Evolutionary conservation across 305 asterid genomes (phyloP), one percentile per base, ranked within the genome.

Genomic region (Rubia balearica): DNA sequence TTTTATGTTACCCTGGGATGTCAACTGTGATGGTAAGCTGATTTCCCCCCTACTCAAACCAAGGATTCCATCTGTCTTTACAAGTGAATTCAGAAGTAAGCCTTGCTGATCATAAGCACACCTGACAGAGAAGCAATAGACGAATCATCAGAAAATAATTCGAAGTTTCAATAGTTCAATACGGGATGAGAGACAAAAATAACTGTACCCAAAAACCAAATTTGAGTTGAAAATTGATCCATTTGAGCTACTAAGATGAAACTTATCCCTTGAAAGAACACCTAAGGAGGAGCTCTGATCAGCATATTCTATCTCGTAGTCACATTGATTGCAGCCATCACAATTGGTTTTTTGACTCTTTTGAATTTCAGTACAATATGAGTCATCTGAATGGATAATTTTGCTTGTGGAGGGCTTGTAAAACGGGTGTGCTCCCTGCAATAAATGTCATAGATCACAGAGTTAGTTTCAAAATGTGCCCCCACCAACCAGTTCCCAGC

Each of bases 71-170:
- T 89, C 96, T 56, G 91, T 87, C 80, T 80, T 85, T 71, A 85
- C 81, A 61, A 89, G 73, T 30, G 94, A 75, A 74, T 83, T 82
- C 70, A 89, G 79, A 79, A 89, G 93, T 64, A 78, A 65, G 71
- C 96, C 96, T 83, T 82, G 96, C 77, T 89, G 96, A 82, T 89
- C 94, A 73, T 89, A 89, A n/a, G 91, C 96, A 63, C 96, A 89
- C 45, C 96, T 89, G 87, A 17, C 10, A 49, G 72, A 68, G 62
- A 48, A 62, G 67, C 8, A 67, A 40, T 62, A 59, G 67, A 69
- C 60, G 68, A 81, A 79, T 66, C 73, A 69, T 33, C 27, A 67
- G 46, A 48, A 53, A 27, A 27, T 30, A 38, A 67, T 51, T 16
- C 33, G 16, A 67, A 57, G 70, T 60, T 63, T 16, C 42, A 46